These are phyloP conservation scores for Prunus kanzakura DNA, from an alignment of 306 rosid genomes.

Conservation along the genomic window DNA sequence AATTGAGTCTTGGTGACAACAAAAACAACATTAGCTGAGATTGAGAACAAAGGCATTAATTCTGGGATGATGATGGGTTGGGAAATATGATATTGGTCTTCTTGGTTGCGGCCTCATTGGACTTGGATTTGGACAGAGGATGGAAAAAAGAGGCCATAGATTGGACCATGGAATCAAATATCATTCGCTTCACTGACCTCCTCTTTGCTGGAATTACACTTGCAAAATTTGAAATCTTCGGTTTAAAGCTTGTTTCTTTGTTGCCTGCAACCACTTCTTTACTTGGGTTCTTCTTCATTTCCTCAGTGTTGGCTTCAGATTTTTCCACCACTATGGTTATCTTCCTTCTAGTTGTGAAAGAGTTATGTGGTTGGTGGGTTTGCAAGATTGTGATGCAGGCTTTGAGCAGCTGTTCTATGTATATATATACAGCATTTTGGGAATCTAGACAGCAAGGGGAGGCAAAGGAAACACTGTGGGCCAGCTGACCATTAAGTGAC, in stretches of 20 bases:
- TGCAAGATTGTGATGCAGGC: no score
- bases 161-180: background rate
- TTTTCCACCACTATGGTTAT: no score
- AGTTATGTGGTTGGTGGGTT: no score
- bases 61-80: background rate
- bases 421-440: background rate
- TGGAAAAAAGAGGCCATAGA: background rate
- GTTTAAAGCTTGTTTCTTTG: background rate
- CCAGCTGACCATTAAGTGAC: no score
- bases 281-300: background rate
- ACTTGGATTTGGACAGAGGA: background rate
- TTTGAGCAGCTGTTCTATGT: no score
- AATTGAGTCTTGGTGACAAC: no score
- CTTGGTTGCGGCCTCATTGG: no score
- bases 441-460: no score
- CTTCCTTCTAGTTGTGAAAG: no score
- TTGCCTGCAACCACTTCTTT: background rate
- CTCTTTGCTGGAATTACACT: conserved; percentile 14
- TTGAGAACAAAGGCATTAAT: background rate
- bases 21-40: background rate
- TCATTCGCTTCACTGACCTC: conserved; percentile 15
- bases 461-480: no score
- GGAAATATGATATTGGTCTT: background rate
- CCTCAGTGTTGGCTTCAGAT: no score
- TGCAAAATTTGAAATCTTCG: background rate